A percentile compares a stretch with the other conserved stretches of the same genome.
Conservation (phyloP, 352 stramenopile genomes). For the Phytopythium helicoides region DNA sequence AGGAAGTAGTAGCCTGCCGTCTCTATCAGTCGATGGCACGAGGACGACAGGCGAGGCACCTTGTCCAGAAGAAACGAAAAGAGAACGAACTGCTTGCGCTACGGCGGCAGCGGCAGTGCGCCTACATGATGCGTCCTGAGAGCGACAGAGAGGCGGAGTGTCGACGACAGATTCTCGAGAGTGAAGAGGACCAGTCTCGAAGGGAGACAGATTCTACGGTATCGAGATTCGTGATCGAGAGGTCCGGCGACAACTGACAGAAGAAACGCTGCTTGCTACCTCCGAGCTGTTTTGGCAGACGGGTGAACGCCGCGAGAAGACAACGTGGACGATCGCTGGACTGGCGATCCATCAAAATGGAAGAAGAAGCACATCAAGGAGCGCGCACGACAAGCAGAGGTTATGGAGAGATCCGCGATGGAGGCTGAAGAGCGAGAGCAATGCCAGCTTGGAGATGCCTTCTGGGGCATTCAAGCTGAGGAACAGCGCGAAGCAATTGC, state of each 20-base stretch:
- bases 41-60: constrained; percentile 30
- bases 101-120: constrained; percentile 12
- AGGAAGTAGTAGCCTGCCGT: constrained; percentile 45
- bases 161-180: constrained; percentile 48
- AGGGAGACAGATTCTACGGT: constrained; percentile 55
- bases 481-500: constrained; percentile 30
- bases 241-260: constrained; percentile 28
- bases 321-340: constrained; percentile 3
- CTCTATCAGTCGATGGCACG: constrained; percentile 55
- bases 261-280: constrained; percentile 42
- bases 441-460: constrained; percentile 39
- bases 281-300: constrained; percentile 42
- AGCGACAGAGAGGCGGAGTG: constrained; percentile 31
- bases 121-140: constrained; percentile 27
- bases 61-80: constrained; percentile 25
- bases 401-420: constrained; percentile 31
- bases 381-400: constrained; percentile 22
- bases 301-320: constrained; percentile 27
- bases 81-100: constrained; percentile 22
- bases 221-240: constrained; percentile 41
- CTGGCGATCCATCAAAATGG: constrained; percentile 12
- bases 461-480: constrained; percentile 66
- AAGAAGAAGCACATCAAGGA: constrained; percentile 20
- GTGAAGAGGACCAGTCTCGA: constrained; percentile 48
- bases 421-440: constrained; percentile 33